Base-by-base conservation (phyloP, 2,329 filamentous ascomycete species). In the Zopfia rhizophila region DNA sequence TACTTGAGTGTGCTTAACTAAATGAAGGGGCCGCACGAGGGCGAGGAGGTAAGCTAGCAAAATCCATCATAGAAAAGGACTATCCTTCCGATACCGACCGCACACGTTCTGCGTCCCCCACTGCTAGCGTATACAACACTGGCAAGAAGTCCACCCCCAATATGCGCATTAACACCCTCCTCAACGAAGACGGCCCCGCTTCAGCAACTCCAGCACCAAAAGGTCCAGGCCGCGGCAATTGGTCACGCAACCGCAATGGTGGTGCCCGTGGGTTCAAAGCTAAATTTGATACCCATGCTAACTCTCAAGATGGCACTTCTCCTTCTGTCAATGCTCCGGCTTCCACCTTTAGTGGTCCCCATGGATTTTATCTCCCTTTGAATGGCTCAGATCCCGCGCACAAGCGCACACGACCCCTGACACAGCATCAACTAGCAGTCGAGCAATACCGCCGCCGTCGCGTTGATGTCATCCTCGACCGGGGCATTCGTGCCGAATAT, bases 381-480 rank as follows among this genome's bases (percentile, higher is more conserved):
- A 76, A 81, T 11, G 84, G 86, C 23, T 66, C 68, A 4, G 69
- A 72, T 47, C 59, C 67, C 37, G 55, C 60, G 12, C 72, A 74
- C 55, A 78, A 78, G 51, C 74, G 91, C 64, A 85, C 87, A 7
- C 82, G 90, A 1, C 89, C 89, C 3, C 83, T 90, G 0, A 94
- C 90, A 0, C 88, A 89, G 24, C 90, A 94, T 69, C 90, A 94
- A 70, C 77, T 91, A 27, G 89, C 89, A 0, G 88, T 94, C 1
- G 89, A 91, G 68, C 82, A 86, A 43, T 91, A 92, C 69, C 81
- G 90, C 13, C 88, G 84, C 50, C 84, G 90, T 61, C 85, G 89
- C 5, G 89, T 93, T n/a, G 87, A 91, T 61, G 87, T 91, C 60
- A 89, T 91, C 38, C 81, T 94, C 12, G 87, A 90, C 56, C 84